phyloP scores from a whole-genome alignment of 805 yeast genomes.

The Nakazawaea populi region DNA sequence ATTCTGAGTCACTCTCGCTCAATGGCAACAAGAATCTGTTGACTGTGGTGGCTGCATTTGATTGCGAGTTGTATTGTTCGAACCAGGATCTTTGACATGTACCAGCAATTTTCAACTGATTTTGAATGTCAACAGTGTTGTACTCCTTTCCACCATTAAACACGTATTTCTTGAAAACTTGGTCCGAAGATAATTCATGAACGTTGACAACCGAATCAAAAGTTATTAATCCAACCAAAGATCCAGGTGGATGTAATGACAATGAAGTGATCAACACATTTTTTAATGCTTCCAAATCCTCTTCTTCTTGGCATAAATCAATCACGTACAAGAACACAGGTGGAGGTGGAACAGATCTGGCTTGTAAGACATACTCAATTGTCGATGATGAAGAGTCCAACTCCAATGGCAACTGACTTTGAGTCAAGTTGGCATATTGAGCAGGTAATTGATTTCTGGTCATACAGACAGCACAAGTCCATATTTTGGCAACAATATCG shows the following conservation, averaged over 20 bases:
- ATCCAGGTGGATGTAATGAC: conserved; percentile 81
- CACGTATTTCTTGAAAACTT: conserved; percentile 68
- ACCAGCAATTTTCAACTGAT: conserved; percentile 28
- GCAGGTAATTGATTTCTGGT: conserved; percentile 76
- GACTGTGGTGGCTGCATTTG: conserved; percentile 29
- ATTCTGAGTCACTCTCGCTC: conserved; percentile 52
- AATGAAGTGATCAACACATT: conserved; percentile 73
- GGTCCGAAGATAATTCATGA: conserved; percentile 70
- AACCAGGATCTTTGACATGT: conserved; percentile 30
- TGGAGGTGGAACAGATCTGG: conserved; percentile 58
- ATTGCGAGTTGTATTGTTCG: conserved; percentile 32
- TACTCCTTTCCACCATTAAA: conserved; percentile 90
- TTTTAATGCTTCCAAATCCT: conserved; percentile 76
- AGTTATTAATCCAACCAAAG: conserved; percentile 82
- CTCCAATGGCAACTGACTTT: conserved; percentile 78
- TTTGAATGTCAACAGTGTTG: conserved; percentile 29
- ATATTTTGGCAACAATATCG: conserved; percentile 66
- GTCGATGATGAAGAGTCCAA: conserved; percentile 64
- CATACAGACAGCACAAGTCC: conserved; percentile 85
- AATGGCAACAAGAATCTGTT: conserved; percentile 30
- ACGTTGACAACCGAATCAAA: conserved; percentile 88
- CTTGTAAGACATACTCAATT: conserved; percentile 76
- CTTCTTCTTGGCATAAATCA: conserved; percentile 87
- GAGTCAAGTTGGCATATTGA: conserved; percentile 71
- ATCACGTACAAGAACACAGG: conserved; percentile 84